Evolutionary conservation across 2,329 filamentous ascomycete genomes (phyloP).

Genomic region (Rhynchosporium secalis): DNA sequence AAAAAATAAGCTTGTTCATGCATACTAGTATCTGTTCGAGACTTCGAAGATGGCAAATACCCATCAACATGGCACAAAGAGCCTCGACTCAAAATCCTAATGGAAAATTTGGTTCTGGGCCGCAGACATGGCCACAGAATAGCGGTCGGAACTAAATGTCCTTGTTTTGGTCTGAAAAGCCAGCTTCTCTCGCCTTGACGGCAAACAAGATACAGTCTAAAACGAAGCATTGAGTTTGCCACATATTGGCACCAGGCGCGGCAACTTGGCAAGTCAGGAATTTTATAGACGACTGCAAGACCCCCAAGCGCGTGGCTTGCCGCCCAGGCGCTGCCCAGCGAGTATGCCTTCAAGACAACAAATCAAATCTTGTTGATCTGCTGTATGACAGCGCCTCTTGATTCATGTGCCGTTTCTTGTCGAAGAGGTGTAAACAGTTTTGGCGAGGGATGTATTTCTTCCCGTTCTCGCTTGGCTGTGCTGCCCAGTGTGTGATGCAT

Average conservation of each 20-base stretch:
- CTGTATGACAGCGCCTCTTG: background rate
- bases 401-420: background rate
- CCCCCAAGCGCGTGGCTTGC: slow-evolving; percentile 2
- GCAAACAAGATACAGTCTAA: background rate
- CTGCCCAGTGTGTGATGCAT: slow-evolving; percentile 2
- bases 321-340: slow-evolving; percentile 3
- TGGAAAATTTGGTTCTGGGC: background rate
- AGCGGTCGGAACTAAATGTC: background rate
- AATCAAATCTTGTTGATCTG: background rate
- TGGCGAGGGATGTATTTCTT: background rate
- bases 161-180: background rate
- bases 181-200: slow-evolving; percentile 8
- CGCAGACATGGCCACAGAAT: slow-evolving; percentile 4
- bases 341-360: background rate
- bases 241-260: slow-evolving; percentile 3
- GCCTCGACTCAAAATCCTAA: background rate
- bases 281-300: background rate
- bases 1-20: background rate
- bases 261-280: slow-evolving; percentile 1
- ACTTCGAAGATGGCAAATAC: background rate
- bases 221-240: background rate
- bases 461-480: background rate
- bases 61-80: background rate
- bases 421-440: background rate
- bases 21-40: background rate